Conservation (phyloP, 2,329 filamentous ascomycete species). For the Colletotrichum agaves region DNA sequence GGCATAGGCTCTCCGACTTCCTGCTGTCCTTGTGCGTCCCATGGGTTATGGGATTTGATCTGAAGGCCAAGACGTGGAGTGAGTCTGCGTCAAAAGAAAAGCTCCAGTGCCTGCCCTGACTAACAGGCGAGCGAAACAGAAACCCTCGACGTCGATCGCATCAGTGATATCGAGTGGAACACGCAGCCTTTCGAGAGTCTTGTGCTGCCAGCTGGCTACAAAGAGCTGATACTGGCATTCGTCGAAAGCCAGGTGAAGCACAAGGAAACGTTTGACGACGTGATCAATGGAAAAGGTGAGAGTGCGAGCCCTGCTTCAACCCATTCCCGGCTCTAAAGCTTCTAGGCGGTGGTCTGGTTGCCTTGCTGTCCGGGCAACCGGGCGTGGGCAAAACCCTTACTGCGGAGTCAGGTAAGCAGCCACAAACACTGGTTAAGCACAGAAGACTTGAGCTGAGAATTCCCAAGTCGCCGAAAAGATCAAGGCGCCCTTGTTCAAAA, state of each 20-base stretch:
- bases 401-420: constrained; percentile 44
- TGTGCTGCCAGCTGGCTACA: constrained; percentile 59
- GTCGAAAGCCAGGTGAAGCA: constrained; percentile 56
- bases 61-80: constrained; percentile 57
- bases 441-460: no score
- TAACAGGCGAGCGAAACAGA: background rate
- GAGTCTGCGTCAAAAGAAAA: background rate
- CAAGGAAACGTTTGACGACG: constrained; percentile 58
- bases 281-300: constrained; percentile 61
- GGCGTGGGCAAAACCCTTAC: constrained; percentile 54
- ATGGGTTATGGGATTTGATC: constrained; percentile 55
- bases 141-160: constrained; percentile 56
- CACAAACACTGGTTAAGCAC: background rate
- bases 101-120: no score
- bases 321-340: background rate
- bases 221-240: constrained; percentile 62
- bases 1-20: constrained; percentile 30
- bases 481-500: constrained; percentile 51
- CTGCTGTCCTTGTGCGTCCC: constrained; percentile 36
- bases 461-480: constrained; percentile 49
- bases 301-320: rapidly evolving
- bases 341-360: constrained; percentile 44
- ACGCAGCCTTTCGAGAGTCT: constrained; percentile 59
- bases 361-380: constrained; percentile 48
- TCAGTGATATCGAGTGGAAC: constrained; percentile 59